These are phyloP conservation scores for Apostasia ramifera DNA, from an alignment of 106 monocot species.

Conservation along the genomic window DNA sequence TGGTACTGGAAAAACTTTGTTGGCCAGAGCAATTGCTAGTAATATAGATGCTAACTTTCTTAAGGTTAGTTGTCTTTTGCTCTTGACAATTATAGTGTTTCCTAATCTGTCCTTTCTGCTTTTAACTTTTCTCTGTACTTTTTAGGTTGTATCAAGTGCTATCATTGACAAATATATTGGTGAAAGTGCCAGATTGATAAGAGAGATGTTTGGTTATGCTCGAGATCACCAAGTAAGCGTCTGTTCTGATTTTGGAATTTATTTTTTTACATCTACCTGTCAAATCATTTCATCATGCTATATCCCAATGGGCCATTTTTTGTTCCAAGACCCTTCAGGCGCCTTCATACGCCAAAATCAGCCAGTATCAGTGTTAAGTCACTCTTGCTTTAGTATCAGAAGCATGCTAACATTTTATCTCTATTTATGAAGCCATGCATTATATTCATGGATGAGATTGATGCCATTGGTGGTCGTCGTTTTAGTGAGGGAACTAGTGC, in stretches of 20 bases:
- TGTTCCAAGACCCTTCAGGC: too few relatives aligned
- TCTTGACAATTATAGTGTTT: neutral
- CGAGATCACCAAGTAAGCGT: constrained; percentile 56
- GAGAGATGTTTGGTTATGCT: constrained; percentile 80
- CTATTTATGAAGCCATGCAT: constrained; percentile 52
- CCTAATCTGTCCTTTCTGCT: neutral
- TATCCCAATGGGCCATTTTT: too few relatives aligned
- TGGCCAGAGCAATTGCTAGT: constrained; percentile 80
- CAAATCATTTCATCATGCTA: too few relatives aligned
- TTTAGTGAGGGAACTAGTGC: constrained; percentile 87
- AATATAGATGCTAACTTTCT: constrained; percentile 85
- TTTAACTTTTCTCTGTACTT: neutral
- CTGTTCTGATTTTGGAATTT: neutral
- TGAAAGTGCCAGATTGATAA: constrained; percentile 73
- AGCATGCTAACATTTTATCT: constrained; percentile 2
- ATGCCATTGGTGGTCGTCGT: constrained; percentile 81
- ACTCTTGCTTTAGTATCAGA: neutral
- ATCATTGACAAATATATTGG: constrained; percentile 84
- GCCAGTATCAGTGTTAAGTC: too few relatives aligned
- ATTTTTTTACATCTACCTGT: neutral
- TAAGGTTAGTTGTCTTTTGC: constrained; percentile 26
- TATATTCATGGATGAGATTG: constrained; percentile 85
- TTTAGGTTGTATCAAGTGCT: constrained; percentile 74
- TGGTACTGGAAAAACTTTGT: constrained; percentile 72
- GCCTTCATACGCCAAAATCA: too few relatives aligned